phyloP scores from a whole-genome alignment of 306 rosid genomes.

The Hippophae rhamnoides region DNA sequence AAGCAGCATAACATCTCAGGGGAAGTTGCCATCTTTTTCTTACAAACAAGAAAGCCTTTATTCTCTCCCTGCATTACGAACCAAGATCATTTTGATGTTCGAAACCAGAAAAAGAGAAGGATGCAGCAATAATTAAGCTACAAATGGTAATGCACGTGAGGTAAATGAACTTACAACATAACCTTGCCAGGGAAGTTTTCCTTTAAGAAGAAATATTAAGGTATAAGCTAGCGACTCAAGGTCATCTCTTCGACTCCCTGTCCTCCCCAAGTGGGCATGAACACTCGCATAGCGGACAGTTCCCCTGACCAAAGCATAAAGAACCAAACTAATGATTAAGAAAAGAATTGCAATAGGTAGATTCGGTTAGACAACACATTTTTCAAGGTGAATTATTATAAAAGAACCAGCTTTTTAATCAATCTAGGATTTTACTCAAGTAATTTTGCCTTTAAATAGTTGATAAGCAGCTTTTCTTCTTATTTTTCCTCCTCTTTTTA shows the following conservation, averaged over 20 bases:
- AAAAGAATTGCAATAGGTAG: background rate
- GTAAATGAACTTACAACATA: conserved; percentile 23
- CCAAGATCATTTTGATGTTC: background rate
- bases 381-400: too few species aligned
- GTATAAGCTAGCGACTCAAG: conserved; percentile 33
- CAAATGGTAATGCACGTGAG: conserved; percentile 4
- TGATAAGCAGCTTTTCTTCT: background rate
- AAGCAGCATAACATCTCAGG: conserved; percentile 25
- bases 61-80: conserved; percentile 27
- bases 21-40: conserved; percentile 34
- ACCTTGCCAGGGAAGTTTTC: conserved; percentile 39
- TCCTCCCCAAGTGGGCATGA: conserved; percentile 35
- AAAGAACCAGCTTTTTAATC: background rate
- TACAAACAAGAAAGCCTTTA: conserved; percentile 35
- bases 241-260: conserved; percentile 36
- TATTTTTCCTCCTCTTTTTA: background rate
- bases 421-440: background rate
- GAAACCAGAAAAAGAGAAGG: background rate
- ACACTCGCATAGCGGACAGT: conserved; percentile 36
- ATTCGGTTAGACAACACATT: background rate
- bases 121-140: background rate
- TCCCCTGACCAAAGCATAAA: conserved; percentile 16
- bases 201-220: conserved; percentile 29
- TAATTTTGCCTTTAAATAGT: background rate
- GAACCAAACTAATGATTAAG: background rate